phyloP scores from a whole-genome alignment of 176 grass and related monocot genomes.

The Carex myosuroides region DNA sequence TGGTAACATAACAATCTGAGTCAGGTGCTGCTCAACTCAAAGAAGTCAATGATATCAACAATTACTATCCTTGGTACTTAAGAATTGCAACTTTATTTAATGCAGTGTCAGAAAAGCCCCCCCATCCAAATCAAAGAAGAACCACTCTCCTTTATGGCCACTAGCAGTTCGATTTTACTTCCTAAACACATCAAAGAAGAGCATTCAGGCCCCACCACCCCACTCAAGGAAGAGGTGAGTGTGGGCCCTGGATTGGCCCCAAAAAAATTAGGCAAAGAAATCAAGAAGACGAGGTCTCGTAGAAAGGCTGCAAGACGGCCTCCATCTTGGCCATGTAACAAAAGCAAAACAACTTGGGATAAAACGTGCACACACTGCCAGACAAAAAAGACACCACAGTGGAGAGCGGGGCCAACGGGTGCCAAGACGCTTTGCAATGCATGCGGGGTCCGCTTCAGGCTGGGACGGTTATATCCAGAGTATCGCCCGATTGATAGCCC shows the following conservation, averaged over 20 bases:
- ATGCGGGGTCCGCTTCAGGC: conserved; percentile 93
- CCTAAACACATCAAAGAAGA: not conserved
- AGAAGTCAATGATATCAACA: not conserved
- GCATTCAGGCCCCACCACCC: conserved; percentile 2
- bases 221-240: not conserved
- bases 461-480: conserved; percentile 85
- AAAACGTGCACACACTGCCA: conserved; percentile 93
- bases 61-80: not conserved
- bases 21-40: not conserved
- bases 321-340: not conserved
- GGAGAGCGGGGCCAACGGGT: conserved; percentile 74
- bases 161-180: not conserved
- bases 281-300: not conserved
- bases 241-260: not conserved
- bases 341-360: not conserved
- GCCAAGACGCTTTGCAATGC: conserved; percentile 98
- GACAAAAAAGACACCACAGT: conserved; percentile 95
- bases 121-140: conserved; percentile 20
- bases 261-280: not conserved
- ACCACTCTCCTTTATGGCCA: not conserved
- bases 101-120: not conserved
- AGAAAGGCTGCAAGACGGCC: not conserved
- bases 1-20: not conserved
- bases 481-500: conserved; percentile 90
- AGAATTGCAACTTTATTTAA: not conserved